phyloP scores from a whole-genome alignment of 371 early-diverging fungal species.

The Mucor circinelloides region DNA sequence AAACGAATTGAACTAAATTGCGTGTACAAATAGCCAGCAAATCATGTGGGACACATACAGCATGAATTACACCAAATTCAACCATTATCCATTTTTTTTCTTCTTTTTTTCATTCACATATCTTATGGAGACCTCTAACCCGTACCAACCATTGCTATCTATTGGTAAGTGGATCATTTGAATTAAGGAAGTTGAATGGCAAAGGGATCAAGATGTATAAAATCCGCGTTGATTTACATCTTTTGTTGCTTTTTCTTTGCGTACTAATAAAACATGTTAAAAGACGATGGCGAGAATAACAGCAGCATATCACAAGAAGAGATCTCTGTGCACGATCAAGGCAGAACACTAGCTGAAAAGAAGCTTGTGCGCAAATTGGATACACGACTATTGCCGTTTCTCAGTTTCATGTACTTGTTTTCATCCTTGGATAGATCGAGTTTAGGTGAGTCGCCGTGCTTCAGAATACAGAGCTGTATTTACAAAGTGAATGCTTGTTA shows the following conservation, averaged over 20 bases:
- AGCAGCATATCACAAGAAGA: background rate
- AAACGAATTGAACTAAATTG: background rate
- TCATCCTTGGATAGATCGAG: slow-evolving; percentile 56
- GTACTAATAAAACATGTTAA: background rate
- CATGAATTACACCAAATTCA: background rate
- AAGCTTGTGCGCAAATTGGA: slow-evolving; percentile 50
- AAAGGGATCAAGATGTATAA: background rate
- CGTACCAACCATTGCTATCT: slow-evolving; percentile 6
- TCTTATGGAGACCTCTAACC: background rate
- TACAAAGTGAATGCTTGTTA: background rate
- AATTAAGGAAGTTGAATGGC: background rate
- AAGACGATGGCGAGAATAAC: background rate
- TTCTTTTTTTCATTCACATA: background rate
- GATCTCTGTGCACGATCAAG: background rate
- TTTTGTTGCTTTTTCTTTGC: background rate
- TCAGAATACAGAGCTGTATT: background rate
- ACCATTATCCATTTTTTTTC: background rate
- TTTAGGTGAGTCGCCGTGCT: slow-evolving; percentile 30
- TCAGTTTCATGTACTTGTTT: slow-evolving; percentile 55
- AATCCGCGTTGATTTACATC: background rate
- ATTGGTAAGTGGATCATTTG: background rate
- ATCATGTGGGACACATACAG: background rate
- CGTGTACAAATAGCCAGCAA: background rate
- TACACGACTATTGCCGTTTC: slow-evolving; percentile 46
- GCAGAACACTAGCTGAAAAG: slow-evolving; percentile 10